phyloP scores from a whole-genome alignment of 768 basidiomycete genomes.

The Pluteus cervinus region DNA sequence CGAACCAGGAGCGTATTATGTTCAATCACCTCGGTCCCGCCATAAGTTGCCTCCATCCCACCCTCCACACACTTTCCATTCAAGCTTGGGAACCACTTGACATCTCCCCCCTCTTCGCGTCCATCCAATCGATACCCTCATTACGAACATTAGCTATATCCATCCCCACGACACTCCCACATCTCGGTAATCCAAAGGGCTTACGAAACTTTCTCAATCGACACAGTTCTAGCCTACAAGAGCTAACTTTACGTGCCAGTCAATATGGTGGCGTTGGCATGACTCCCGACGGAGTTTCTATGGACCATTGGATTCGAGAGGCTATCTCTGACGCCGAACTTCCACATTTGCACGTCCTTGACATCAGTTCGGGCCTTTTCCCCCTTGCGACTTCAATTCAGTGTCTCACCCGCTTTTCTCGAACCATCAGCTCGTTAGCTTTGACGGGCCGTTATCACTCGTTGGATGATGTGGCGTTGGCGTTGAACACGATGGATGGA shows the following conservation, averaged over 20 bases:
- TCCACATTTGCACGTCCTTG: conserved; percentile 23
- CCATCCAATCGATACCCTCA: conserved; percentile 23
- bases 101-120: conserved; percentile 32
- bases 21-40: conserved; percentile 31
- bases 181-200: conserved; percentile 35
- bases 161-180: conserved; percentile 32
- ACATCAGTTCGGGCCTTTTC: conserved; percentile 29
- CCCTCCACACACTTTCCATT: conserved; percentile 32
- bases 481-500: conserved; percentile 18
- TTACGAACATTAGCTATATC: conserved; percentile 31
- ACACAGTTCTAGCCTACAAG: conserved; percentile 27
- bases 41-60: conserved; percentile 27
- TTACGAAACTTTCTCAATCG: conserved; percentile 29
- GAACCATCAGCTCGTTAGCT: conserved; percentile 27
- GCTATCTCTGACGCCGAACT: conserved; percentile 22
- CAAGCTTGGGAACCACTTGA: conserved; percentile 41
- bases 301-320: conserved; percentile 30
- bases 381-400: conserved; percentile 28
- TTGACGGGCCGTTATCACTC: conserved; percentile 34
- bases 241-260: conserved; percentile 35
- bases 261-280: conserved; percentile 31
- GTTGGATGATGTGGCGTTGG: conserved; percentile 27
- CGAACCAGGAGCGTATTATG: conserved; percentile 25
- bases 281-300: conserved; percentile 22
- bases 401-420: conserved; percentile 27